Base-by-base conservation (phyloP, 108 stramenopile species). In the Thalassiosira profunda region DNA sequence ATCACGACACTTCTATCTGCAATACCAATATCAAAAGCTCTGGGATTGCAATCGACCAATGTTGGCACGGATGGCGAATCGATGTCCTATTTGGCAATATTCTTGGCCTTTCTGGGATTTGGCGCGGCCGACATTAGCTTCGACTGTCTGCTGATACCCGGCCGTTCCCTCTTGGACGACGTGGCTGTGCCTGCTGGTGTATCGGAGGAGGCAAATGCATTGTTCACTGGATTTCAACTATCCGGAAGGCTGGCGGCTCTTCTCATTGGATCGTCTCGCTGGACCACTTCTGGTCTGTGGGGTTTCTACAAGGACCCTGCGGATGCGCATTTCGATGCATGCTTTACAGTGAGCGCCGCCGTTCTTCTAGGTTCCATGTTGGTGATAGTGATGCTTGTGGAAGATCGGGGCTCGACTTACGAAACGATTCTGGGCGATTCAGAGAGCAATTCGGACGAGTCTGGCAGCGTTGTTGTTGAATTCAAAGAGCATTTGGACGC, bases 101-200 rank as follows among this genome's bases (percentile, higher is more conserved):
- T 23, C 18, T 35, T 63, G 15, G 24, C 46, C 7, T 63, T 63
- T 21, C 18, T 63, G 8, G 45, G 37, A 9, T 63, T 63, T 34
- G 62, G 62, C 21, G 43, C 43, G 1, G 49, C 62, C 1, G 62
- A 63, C 23, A 63, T 63, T 34, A 49, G 62, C 30, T 63, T 23
- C 46, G 62, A 63, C 31, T 63, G 62, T n/a, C 62, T 63, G 0
- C 30, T 63, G 5, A 63, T 63, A n/a, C 62, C 62, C 8, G 62
- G 62, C 35, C 41, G 62, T 28, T 45, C 62, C 10, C 46, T 63
- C 4, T 21, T 63, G 31, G 62, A 63, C 37, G 62, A 63, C 25
- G 12, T 63, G 29, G 45, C 62, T 12, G 62, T 63, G 0, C 62
- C 62, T 24, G 5, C 36, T 1, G 30, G 46, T 1, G 33, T 35